Percentiles rank a stretch among this genome's conserved stretches.
These are phyloP conservation scores for Monosporascus sp. DNA, from an alignment of 2,329 filamentous ascomycete species.

Conservation along the genomic window DNA sequence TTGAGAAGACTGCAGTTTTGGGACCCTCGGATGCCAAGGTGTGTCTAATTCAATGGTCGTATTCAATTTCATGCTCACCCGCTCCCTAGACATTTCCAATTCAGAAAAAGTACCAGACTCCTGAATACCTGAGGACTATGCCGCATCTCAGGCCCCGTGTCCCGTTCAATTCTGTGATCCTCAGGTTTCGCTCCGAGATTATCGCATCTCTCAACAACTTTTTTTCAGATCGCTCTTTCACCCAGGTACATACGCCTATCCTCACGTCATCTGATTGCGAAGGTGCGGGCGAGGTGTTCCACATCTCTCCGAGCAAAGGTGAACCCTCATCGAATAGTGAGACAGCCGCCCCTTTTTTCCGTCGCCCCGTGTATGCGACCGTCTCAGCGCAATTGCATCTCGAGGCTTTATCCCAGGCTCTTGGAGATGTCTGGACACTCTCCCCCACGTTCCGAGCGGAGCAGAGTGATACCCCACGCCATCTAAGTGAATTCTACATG, in stretches of 20 bases:
- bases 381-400: conserved; percentile 93
- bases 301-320: conserved; percentile 46
- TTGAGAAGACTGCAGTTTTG: conserved; percentile 61
- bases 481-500: conserved; percentile 99
- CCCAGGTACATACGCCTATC: conserved; percentile 86
- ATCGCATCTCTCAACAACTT: conserved; percentile 69
- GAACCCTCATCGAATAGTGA: conserved; percentile 27
- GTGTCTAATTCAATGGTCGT: conserved; percentile 29
- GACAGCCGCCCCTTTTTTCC: conserved; percentile 63
- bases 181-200: conserved; percentile 77
- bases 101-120: conserved; percentile 91
- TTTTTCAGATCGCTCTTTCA: conserved; percentile 65
- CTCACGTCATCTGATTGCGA: conserved; percentile 97
- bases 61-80: conserved; percentile 4
- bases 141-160: conserved; percentile 82
- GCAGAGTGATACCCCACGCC: conserved; percentile 84
- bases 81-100: conserved; percentile 72
- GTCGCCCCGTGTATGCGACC: conserved; percentile 84
- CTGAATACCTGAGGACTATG: conserved; percentile 81
- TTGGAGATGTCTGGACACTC: conserved; percentile 89
- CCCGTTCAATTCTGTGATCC: conserved; percentile 71
- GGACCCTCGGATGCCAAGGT: conserved; percentile 78
- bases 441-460: conserved; percentile 94
- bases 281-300: conserved; percentile 91
- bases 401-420: conserved; percentile 81